Evolutionary conservation across 2,329 filamentous ascomycete species (phyloP), one percentile per base, ranked within the genome.

Genomic region (Sclerotinia spermophila): DNA sequence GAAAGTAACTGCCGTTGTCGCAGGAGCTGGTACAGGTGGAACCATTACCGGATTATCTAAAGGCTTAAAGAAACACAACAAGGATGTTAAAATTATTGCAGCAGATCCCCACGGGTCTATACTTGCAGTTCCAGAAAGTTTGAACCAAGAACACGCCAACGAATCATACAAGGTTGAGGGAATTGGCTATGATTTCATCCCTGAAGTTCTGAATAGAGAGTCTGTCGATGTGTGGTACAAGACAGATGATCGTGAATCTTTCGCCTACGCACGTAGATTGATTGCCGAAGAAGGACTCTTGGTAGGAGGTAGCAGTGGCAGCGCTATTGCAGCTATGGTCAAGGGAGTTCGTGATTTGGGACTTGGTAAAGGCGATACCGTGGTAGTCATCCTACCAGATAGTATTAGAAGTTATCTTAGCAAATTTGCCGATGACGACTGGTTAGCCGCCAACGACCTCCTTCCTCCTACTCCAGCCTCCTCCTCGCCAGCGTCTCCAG

Each of bases 381-480:
- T 98, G 0, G 96, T 99, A 40, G 94, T 97, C 40, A 84, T 99
- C 68, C 85, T 97, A 27, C 96, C 96, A 1, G 96, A 99, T 81
- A 97, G 94, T 83, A 98, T 99, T 79, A 88, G 96, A 78, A 97
- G 93, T 82, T 99, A 99, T 81, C 89, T 99, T 38, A 95, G 92
- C 83, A 99, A 99, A 87, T 99, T 99, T 80, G 94, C 94, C 75
- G 96, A 99, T 80, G 96, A 99, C 79, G 96, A 98, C 84, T 99
- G 96, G 96, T 90, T 99, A 70, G 94, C 94, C 19, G 96, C 96
- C 74, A 99, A 99, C 82, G 91, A 95, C 80, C 92, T 99, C 35
- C 87, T 98, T 38, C 88, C 92, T 53, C 86, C 82, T 74, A 88
- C 84, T 67, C 86, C 83, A 72, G 84, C 79, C 65, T 81, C 80